Evolutionary conservation across 2,329 filamentous ascomycete genomes (phyloP).

Genomic region (Colletotrichum euphorbiae): DNA sequence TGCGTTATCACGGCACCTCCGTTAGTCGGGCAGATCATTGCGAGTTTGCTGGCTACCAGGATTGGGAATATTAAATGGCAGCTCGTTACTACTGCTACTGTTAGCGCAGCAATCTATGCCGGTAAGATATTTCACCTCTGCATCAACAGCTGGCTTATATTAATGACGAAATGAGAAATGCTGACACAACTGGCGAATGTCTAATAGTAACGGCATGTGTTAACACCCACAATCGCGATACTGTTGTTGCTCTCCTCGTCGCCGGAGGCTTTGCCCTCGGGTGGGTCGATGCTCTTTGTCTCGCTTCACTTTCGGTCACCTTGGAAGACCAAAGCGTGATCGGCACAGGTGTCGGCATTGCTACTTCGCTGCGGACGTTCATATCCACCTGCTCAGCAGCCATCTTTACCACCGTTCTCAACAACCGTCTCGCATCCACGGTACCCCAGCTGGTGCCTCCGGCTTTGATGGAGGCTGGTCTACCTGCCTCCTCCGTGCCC

Average conservation of each 20-base stretch:
- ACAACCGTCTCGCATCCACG: constrained; percentile 43
- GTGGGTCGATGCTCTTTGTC: constrained; percentile 49
- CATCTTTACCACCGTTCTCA: constrained; percentile 47
- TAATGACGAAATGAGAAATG: not conserved
- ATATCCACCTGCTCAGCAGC: constrained; percentile 42
- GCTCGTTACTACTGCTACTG: not conserved
- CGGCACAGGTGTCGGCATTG: not conserved
- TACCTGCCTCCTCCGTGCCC: constrained; percentile 44
- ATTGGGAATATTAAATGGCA: not conserved
- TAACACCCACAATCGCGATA: constrained; percentile 21
- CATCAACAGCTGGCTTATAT: not conserved
- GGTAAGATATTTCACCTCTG: not conserved
- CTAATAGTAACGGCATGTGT: not conserved
- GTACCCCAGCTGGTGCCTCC: constrained; percentile 44
- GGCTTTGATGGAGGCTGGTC: constrained; percentile 45
- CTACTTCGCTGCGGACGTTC: not conserved
- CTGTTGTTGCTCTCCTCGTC: constrained; percentile 49
- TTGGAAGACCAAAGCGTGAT: constrained; percentile 30
- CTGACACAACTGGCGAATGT: not conserved
- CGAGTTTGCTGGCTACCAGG: not conserved
- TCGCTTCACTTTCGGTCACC: constrained; percentile 50
- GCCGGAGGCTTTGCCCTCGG: constrained; percentile 51
- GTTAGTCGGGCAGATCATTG: not conserved
- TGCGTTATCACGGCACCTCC: not conserved
- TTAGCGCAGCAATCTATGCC: not conserved